Percentiles rank a stretch among this genome's conserved stretches.
Evolutionary conservation across 768 basidiomycete species (phyloP).

Genomic region (Russula ochroleuca): DNA sequence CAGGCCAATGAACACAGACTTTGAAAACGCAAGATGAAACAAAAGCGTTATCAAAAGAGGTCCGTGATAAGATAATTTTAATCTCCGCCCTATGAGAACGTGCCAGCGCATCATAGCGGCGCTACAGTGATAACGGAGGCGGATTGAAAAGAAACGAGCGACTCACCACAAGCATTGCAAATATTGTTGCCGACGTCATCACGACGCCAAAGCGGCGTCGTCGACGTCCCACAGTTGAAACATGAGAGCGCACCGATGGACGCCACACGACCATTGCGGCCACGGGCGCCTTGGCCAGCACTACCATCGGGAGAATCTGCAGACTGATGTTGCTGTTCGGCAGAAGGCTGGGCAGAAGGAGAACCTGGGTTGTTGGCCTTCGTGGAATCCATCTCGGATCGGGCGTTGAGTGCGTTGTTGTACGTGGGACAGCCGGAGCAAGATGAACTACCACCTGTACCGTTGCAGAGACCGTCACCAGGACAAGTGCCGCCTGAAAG

Average conservation of each 20-base stretch:
- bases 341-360: constrained; percentile 30
- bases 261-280: constrained; percentile 31
- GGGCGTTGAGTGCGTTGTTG: constrained; percentile 68
- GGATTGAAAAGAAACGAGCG: constrained; percentile 22
- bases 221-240: constrained; percentile 84
- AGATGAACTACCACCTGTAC: constrained; percentile 88
- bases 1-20: constrained; percentile 11
- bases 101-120: constrained; percentile 22
- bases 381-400: constrained; percentile 39
- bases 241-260: constrained; percentile 75
- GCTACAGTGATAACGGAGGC: constrained; percentile 25
- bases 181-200: constrained; percentile 91
- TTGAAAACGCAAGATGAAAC: constrained; percentile 8
- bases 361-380: constrained; percentile 29
- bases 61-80: constrained; percentile 30
- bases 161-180: constrained; percentile 92
- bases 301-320: constrained; percentile 24
- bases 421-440: constrained; percentile 96
- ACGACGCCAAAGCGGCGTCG: constrained; percentile 85
- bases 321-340: constrained; percentile 18
- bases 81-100: constrained; percentile 18
- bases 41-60: constrained; percentile 39
- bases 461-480: constrained; percentile 96
- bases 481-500: constrained; percentile 75
- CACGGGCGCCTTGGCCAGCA: constrained; percentile 15